Base-by-base conservation (phyloP, 2,329 filamentous ascomycete genomes). In the Neofusicoccum cordaticola region DNA sequence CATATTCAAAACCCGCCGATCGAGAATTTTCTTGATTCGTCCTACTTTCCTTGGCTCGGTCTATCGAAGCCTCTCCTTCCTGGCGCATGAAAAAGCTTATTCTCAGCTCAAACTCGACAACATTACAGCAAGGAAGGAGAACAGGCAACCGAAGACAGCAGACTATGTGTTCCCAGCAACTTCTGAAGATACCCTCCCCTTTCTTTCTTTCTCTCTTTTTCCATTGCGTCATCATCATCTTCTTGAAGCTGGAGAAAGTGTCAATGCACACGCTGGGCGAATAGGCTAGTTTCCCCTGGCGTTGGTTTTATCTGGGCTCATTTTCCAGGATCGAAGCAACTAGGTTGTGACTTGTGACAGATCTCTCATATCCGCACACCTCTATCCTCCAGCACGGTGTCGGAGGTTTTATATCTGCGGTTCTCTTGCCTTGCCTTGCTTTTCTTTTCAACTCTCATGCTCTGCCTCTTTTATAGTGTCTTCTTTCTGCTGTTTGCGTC, bases 101-200 rank as follows among this genome's bases (percentile, higher is more conserved):
- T 37, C 31, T 2, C 15, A 47, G 31, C 4, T 15, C 42, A 47
- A 11, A 47, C 11, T 15, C 42, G 1, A 22, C 27, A 31, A 31
- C 42, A n/a, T 60, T n/a, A 19, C 9, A n/a, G 27, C 31, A 60
- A 22, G 41, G 27, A 8, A 12, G 12, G 41, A 22, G 11, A 34
- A 60, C 3, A 31, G 42, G 41, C 31, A 47, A 27, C 27, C 27
- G 56, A 47, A 35, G 41, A 15, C 42, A n/a, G 15, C 11, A 22
- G 4, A 39, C 42, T 47, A 7, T 47, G 41, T 34, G 17, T 50
- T 31, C 19, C 35, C 45, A 50, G 47, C 19, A 13, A n/a, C 15
- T 27, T 39, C 48, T 61, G 31, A 61, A 61, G 58, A 62, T 62
- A 62, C 58, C 58, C 58, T 50, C 19, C 22, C 19, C 19, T 50